These are phyloP conservation scores for Fraxinus quadrangulata DNA, from an alignment of 257 asterid genomes.

Conservation along the genomic window DNA sequence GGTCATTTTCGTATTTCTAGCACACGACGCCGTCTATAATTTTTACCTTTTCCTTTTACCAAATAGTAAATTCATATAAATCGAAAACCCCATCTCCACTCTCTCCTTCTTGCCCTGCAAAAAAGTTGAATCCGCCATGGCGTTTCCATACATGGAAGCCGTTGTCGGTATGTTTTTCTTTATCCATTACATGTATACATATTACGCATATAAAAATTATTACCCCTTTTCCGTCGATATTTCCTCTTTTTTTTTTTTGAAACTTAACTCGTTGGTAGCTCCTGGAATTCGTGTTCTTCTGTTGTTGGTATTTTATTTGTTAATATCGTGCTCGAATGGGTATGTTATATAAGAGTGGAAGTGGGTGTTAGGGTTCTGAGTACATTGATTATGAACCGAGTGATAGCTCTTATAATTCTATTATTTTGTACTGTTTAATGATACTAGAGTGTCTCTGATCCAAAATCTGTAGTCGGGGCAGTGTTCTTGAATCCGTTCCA, in stretches of 20 bases:
- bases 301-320: background rate
- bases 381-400: background rate
- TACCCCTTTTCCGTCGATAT: background rate
- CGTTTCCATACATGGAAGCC: slow-evolving; percentile 88
- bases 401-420: background rate
- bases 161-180: slow-evolving; percentile 57
- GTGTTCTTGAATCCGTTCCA: slow-evolving; percentile 2
- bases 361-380: slow-evolving; percentile 32
- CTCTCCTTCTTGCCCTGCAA: background rate
- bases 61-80: background rate
- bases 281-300: background rate
- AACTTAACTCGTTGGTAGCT: slow-evolving; percentile 12
- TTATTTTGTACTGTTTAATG: background rate
- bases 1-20: background rate
- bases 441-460: background rate
- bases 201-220: background rate
- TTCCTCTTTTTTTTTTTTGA: background rate
- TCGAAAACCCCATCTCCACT: slow-evolving; percentile 8
- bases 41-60: background rate
- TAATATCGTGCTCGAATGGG: background rate
- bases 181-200: slow-evolving; percentile 1
- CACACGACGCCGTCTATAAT: background rate
- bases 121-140: slow-evolving; percentile 51
- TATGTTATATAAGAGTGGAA: slow-evolving; percentile 8
- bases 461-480: background rate